phyloP scores from a whole-genome alignment of 768 basidiomycete genomes.

The Asterophora lycoperdoides region DNA sequence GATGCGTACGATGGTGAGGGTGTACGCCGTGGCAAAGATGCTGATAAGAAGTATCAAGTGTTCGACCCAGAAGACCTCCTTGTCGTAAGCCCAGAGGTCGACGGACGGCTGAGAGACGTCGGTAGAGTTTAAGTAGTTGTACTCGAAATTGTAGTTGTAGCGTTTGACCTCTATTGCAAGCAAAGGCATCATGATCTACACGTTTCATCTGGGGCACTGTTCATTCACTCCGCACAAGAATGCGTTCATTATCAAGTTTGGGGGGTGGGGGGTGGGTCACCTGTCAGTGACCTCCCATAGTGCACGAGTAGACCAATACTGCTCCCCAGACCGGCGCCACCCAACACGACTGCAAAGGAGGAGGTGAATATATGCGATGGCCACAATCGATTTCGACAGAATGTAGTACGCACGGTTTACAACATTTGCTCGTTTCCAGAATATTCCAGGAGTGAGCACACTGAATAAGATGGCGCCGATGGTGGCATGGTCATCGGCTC shows the following conservation, averaged over 20 bases:
- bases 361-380: background rate
- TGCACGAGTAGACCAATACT: constrained; percentile 57
- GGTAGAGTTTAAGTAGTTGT: constrained; percentile 23
- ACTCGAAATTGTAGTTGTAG: background rate
- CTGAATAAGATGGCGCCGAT: constrained; percentile 66
- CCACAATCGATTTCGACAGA: background rate
- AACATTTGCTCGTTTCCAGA: constrained; percentile 65
- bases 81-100: constrained; percentile 57
- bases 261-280: constrained; percentile 49
- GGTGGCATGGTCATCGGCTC: constrained; percentile 71
- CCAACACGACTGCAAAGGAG: constrained; percentile 55
- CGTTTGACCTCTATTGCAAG: no score
- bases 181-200: background rate
- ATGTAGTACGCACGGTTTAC: constrained; percentile 49
- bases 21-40: constrained; percentile 33
- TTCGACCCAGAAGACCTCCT: constrained; percentile 45
- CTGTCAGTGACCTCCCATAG: constrained; percentile 47
- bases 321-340: constrained; percentile 67
- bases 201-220: no score
- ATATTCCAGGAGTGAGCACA: constrained; percentile 60
- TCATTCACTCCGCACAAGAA: constrained; percentile 19
- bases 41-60: constrained; percentile 12
- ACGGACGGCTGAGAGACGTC: constrained; percentile 61
- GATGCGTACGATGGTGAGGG: constrained; percentile 67
- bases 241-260: constrained; percentile 26